Evolutionary conservation across 2,329 filamentous ascomycete species (phyloP).

Genomic region (Colletotrichum cordylinicola): DNA sequence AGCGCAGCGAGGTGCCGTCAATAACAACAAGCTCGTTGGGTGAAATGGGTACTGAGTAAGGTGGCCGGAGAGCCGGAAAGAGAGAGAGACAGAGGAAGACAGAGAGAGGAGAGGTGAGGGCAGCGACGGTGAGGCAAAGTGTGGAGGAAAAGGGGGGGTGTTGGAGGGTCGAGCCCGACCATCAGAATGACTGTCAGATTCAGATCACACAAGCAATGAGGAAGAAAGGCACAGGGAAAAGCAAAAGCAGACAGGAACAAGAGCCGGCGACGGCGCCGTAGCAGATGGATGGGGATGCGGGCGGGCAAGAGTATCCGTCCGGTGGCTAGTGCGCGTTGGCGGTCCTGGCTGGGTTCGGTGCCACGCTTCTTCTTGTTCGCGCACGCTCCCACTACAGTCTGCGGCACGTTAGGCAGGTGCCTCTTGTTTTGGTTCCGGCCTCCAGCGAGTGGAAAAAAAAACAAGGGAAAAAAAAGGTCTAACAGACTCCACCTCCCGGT

Average conservation of each 20-base stretch:
- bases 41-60: not conserved
- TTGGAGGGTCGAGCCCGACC: not conserved
- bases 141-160: not conserved
- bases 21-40: not conserved
- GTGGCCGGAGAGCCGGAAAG: not conserved
- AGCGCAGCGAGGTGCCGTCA: not conserved
- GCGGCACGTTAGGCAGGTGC: not conserved
- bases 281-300: not conserved
- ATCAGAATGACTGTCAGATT: not conserved
- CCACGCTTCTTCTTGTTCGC: not conserved
- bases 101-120: not conserved
- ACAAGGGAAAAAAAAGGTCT: not conserved
- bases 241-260: not conserved
- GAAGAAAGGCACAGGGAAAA: not conserved
- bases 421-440: slow-evolving; percentile 12
- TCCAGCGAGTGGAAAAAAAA: not conserved
- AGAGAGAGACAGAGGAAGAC: not conserved
- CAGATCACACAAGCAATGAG: not conserved
- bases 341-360: not conserved
- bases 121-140: not conserved
- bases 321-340: slow-evolving; percentile 7
- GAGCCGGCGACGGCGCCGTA: slow-evolving; percentile 6
- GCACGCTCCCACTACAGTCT: not conserved
- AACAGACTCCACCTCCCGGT: not conserved
- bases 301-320: not conserved